Conservation (phyloP, 2,329 filamentous ascomycete species). For the Botrytis fabae region DNA sequence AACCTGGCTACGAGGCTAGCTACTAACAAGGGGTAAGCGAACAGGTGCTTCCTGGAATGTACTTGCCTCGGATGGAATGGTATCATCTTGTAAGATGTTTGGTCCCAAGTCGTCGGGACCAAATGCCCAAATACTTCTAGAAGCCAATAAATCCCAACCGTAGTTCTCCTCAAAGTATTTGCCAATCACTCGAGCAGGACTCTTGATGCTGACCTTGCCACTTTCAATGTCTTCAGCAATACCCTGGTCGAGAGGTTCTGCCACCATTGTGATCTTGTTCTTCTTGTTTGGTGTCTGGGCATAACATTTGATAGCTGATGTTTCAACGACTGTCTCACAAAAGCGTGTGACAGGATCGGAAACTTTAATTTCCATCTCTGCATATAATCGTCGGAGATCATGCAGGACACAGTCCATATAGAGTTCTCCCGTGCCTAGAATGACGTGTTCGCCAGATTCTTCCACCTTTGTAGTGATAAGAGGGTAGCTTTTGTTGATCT, state of each 20-base stretch:
- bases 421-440: slow-evolving; percentile 94
- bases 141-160: slow-evolving; percentile 92
- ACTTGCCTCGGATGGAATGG: slow-evolving; percentile 78
- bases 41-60: slow-evolving; percentile 14
- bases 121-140: slow-evolving; percentile 97
- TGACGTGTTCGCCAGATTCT: slow-evolving; percentile 93
- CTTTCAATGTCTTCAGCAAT: slow-evolving; percentile 94
- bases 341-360: slow-evolving; percentile 97
- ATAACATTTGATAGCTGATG: slow-evolving; percentile 96
- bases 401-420: slow-evolving; percentile 99
- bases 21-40: slow-evolving; percentile 6
- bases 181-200: slow-evolving; percentile 88
- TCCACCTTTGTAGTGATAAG: slow-evolving; percentile 96
- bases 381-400: slow-evolving; percentile 88
- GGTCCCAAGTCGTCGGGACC: slow-evolving; percentile 92
- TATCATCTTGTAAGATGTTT: slow-evolving; percentile 96
- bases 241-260: slow-evolving; percentile 90
- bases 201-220: slow-evolving; percentile 85
- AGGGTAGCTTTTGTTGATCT: slow-evolving; percentile 97
- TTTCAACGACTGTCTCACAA: slow-evolving; percentile 96
- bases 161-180: slow-evolving; percentile 98
- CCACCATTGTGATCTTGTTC: slow-evolving; percentile 98
- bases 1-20: background rate
- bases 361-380: slow-evolving; percentile 99
- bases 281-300: slow-evolving; percentile 98